Evolutionary conservation across 1,284 basidiomycete genomes (phyloP).

Genomic region (Rugiboletus extremiorientalis): DNA sequence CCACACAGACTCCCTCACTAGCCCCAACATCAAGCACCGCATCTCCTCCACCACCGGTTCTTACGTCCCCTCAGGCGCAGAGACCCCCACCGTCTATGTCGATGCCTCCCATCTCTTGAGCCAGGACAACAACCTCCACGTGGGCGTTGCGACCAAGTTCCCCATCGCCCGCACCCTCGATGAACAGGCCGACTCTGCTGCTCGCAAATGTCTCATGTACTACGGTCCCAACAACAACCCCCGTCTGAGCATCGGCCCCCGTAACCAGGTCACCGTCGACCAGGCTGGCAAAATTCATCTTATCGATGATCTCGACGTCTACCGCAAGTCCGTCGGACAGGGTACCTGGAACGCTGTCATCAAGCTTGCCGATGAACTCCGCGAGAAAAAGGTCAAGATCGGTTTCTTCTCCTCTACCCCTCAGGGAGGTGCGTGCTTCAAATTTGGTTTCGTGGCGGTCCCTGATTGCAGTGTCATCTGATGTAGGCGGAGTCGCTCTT

Average conservation of each 20-base stretch:
- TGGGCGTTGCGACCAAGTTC: constrained; percentile 53
- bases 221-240: constrained; percentile 80
- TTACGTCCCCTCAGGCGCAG: constrained; percentile 67
- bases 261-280: constrained; percentile 80
- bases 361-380: constrained; percentile 79
- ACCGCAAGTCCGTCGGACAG: constrained; percentile 60
- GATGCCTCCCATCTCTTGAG: constrained; percentile 49
- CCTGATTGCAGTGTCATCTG: constrained; percentile 25
- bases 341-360: constrained; percentile 77
- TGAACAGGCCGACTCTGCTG: constrained; percentile 81
- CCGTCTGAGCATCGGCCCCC: constrained; percentile 71
- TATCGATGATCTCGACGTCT: constrained; percentile 73
- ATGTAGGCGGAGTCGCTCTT: constrained; percentile 80
- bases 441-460: constrained; percentile 7
- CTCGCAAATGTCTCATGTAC: constrained; percentile 79
- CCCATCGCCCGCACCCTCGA: constrained; percentile 76
- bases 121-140: constrained; percentile 39
- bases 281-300: constrained; percentile 78
- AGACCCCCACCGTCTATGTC: constrained; percentile 69
- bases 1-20: constrained; percentile 73
- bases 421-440: constrained; percentile 65
- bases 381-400: constrained; percentile 80
- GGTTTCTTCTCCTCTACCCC: constrained; percentile 90
- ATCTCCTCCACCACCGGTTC: constrained; percentile 75
- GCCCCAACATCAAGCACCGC: constrained; percentile 75